Base-by-base conservation (phyloP, 1,139 yeast species). In the Geotrichum carabidarum region DNA sequence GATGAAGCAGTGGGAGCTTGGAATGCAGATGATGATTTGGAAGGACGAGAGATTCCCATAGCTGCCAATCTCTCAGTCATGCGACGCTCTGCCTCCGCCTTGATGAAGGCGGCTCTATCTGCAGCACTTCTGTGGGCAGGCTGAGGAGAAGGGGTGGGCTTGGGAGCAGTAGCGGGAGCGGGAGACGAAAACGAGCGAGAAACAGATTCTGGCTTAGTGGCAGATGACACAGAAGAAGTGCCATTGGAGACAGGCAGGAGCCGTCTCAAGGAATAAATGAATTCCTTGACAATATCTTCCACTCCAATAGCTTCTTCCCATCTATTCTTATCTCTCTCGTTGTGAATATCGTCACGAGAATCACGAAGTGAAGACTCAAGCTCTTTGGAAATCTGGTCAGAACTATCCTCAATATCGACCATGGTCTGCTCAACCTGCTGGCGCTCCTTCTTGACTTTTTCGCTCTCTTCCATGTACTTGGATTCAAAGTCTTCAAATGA, bases 271-370 rank as follows among this genome's bases (percentile, higher is more conserved):
- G 78, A 77, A 51, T 73, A 73, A 58, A 93, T 82, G 60, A 93
- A 83, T 22, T 75, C 76, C 57, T 78, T 78, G 41, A 90, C 94
- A 49, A 81, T 78, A 27, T 81, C 79, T 63, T 80, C 83, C 22
- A 90, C 82, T 30, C 94, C 96, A 57, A 83, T 74, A 12, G 96
- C 98, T 51, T 82, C 79, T 61, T 88, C 96, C 94, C 95, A 93
- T 64, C 86, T 84, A 30, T 81, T 77, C 44, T 79, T 77, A 8
- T 85, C 87, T 36, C 81, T 74, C 57, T 80, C 81, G 45, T 75
- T 75, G 54, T 57, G 68, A 42, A 60, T 63, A 57, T 64, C 77
- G 52, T 57, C 74, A 60, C 61, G 59, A 22, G 65, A 57, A 53
- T 69, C 72, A 11, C 71, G 62, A 48, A 74, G 60, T 35, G 70